Base-by-base conservation (phyloP, 2,329 filamentous ascomycete genomes). In the Aureobasidium lini region DNA sequence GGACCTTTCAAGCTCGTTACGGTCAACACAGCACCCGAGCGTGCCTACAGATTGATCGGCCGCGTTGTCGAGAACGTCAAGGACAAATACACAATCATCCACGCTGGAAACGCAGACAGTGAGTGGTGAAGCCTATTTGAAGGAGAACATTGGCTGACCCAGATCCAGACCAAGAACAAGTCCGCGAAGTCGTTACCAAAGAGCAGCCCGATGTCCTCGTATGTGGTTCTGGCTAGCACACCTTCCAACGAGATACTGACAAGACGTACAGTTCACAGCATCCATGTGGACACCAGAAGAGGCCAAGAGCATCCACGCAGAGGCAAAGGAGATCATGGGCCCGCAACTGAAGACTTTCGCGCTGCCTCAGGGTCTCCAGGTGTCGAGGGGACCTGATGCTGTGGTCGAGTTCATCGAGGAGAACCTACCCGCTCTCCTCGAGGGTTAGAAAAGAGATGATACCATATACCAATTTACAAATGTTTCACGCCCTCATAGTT, bases 1-100 rank as follows among this genome's bases (percentile, higher is more conserved):
- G 83, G 83, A 16, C 83, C 83, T 3, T 88, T 79, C 72, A 81
- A 76, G 65, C 79, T 88, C 11, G 80, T 87, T 32, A 88, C 84
- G 1, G 84, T 88, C 64, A 88, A 88, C 73, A 87, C 81, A 1
- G 83, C 81, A 1, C 85, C 85, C 0, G 84, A 86, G 63, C 77
- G 85, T 59, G 86, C 85, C 36, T 82, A 83, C 72, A 72, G 76
- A 7, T 71, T 89, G 36, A 81, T 87, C 65, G 84, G 85, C 10
- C 78, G 82, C 0, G 71, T 89, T 39, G 76, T 81, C 10, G 82
- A 86, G 59, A 79, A 77, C 11, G 71, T 89, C 34, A 84, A 84
- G 68, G 84, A 86, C 59, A 74, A 73, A 40, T 88, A 87, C 70
- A 82, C 77, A 1, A 87, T 89, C 64, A 74, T 80, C 39, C 77